Percentiles rank a stretch among this genome's conserved stretches.
phyloP scores from a whole-genome alignment of 2,329 filamentous ascomycete species.

The Coniochaeta sp. region DNA sequence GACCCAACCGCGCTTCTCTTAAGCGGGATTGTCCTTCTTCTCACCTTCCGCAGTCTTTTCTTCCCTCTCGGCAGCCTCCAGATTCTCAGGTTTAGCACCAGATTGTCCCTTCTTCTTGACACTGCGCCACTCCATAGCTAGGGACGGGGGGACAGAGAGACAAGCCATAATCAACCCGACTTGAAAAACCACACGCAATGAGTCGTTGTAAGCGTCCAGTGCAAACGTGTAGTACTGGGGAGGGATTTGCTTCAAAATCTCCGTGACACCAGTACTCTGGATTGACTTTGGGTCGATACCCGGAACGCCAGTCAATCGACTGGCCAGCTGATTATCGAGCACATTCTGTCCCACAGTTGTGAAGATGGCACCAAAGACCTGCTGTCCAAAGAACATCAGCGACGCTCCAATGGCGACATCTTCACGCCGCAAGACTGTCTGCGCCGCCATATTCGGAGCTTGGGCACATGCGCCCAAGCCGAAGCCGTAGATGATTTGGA shows the following conservation, averaged over 20 bases:
- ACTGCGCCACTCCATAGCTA: conserved; percentile 52
- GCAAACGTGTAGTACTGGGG: conserved; percentile 9
- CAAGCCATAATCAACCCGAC: conserved; percentile 48
- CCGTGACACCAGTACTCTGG: conserved; percentile 51
- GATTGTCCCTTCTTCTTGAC: conserved; percentile 20
- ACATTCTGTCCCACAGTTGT: conserved; percentile 37
- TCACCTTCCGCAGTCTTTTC: not conserved
- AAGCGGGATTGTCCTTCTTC: not conserved
- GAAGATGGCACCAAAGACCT: conserved; percentile 37
- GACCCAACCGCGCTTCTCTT: too few relatives aligned
- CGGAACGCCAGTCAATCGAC: conserved; percentile 20
- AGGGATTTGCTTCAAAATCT: conserved; percentile 13
- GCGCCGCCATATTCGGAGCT: conserved; percentile 35
- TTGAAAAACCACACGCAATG: conserved; percentile 51
- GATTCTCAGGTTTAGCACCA: not conserved
- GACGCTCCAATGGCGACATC: conserved; percentile 34
- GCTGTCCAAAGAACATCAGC: conserved; percentile 36
- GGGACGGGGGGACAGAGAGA: conserved; percentile 44
- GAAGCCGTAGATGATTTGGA: conserved; percentile 34
- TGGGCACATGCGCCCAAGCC: conserved; percentile 36
- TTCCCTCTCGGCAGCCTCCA: not conserved
- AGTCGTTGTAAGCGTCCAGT: conserved; percentile 50
- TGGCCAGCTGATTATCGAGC: conserved; percentile 30
- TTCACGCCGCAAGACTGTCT: conserved; percentile 31
- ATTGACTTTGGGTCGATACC: conserved; percentile 17